Evolutionary conservation across 2,329 filamentous ascomycete species (phyloP).

Genomic region (Orbilia quercus): DNA sequence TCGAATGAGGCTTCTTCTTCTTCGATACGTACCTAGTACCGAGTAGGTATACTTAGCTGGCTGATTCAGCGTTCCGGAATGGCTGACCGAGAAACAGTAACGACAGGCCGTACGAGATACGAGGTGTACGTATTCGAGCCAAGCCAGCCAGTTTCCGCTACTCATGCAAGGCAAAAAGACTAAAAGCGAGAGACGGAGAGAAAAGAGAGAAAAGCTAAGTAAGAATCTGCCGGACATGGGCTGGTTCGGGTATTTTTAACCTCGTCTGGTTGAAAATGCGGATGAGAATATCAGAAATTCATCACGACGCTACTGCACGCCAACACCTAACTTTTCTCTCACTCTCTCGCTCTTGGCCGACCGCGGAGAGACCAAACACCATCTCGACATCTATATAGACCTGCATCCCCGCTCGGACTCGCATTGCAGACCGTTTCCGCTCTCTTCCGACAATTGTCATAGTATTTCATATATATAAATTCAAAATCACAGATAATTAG

Average conservation of each 20-base stretch:
- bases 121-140: too few relatives aligned
- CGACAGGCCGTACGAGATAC: too few relatives aligned
- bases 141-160: too few relatives aligned
- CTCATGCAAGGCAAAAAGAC: too few relatives aligned
- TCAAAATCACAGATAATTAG: too few relatives aligned
- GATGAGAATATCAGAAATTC: slow-evolving; percentile 33
- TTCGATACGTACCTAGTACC: too few relatives aligned
- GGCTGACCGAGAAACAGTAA: too few relatives aligned
- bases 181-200: too few relatives aligned
- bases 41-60: too few relatives aligned
- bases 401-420: slow-evolving; percentile 1
- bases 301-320: slow-evolving; percentile 16
- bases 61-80: neutral
- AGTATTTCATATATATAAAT: too few relatives aligned
- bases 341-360: neutral
- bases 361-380: neutral
- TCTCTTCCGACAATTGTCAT: slow-evolving; percentile 36
- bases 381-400: slow-evolving; percentile 18
- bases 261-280: neutral
- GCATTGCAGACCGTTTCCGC: slow-evolving; percentile 12
- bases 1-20: neutral
- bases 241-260: neutral
- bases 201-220: too few relatives aligned
- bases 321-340: neutral
- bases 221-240: slow-evolving; percentile 11